Conservation (phyloP, 2,329 filamentous ascomycete species). For the Trichoderma sp. region DNA sequence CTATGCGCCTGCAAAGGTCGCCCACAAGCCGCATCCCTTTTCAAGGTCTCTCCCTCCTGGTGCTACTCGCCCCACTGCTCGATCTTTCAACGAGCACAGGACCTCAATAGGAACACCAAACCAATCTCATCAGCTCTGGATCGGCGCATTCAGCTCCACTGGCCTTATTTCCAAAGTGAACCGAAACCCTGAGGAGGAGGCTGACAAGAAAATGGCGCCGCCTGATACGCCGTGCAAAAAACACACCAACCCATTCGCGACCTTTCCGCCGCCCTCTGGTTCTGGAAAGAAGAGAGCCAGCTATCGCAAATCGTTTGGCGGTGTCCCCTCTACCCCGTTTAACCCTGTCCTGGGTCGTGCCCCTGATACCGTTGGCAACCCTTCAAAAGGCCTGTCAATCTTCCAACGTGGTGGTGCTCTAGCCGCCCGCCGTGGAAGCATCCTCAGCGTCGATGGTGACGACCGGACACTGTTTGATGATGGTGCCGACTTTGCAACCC, state of each 20-base stretch:
- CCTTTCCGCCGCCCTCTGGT: constrained; percentile 61
- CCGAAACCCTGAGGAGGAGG: constrained; percentile 71
- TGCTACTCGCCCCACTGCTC: constrained; percentile 38
- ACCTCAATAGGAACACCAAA: constrained; percentile 48
- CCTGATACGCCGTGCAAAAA: constrained; percentile 98
- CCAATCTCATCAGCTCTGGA: constrained; percentile 61
- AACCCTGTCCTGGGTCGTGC: constrained; percentile 55
- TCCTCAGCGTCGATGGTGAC: constrained; percentile 79
- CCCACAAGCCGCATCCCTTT: constrained; percentile 38
- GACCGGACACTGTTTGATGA: constrained; percentile 57
- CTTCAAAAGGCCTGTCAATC: constrained; percentile 64
- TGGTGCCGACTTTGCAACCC: constrained; percentile 29
- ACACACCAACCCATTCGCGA: constrained; percentile 67
- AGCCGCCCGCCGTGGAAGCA: constrained; percentile 62
- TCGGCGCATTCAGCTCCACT: constrained; percentile 89
- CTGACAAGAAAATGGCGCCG: constrained; percentile 65
- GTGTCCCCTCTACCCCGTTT: constrained; percentile 79
- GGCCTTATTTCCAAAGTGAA: constrained; percentile 95
- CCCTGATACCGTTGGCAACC: constrained; percentile 53
- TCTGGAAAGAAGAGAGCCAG: constrained; percentile 64
- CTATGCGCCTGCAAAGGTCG: constrained; percentile 35
- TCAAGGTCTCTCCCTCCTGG: constrained; percentile 43
- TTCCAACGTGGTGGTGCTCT: constrained; percentile 60
- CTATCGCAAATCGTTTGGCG: constrained; percentile 67
- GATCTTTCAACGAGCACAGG: constrained; percentile 34